Evolutionary conservation across 331 rosid genomes (phyloP).

Genomic region (Quercus phellos): DNA sequence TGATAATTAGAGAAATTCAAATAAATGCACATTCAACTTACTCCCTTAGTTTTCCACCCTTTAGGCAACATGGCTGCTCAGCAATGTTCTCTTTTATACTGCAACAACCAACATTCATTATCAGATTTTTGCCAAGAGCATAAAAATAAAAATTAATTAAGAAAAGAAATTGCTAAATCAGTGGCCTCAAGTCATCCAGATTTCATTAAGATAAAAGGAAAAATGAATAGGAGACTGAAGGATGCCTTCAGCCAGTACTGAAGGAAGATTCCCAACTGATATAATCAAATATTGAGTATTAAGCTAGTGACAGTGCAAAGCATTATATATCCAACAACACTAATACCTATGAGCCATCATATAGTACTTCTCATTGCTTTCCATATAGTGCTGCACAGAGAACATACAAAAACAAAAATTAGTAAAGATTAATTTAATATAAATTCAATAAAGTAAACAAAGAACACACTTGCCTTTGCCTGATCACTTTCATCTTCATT

Average conservation of each 20-base stretch:
- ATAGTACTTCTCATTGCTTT: constrained; percentile 98
- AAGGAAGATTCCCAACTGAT: not conserved
- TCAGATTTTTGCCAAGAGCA: not conserved
- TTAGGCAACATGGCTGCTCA: constrained; percentile 79
- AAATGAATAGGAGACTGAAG: not conserved
- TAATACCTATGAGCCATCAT: constrained; percentile 96
- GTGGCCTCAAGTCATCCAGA: constrained; percentile 13
- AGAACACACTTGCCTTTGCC: constrained; percentile 73
- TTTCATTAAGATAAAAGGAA: not conserved
- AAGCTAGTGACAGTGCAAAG: constrained; percentile 9
- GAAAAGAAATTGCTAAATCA: not conserved
- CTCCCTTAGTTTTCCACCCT: constrained; percentile 91
- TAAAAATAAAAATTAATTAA: not conserved
- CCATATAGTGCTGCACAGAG: constrained; percentile 86
- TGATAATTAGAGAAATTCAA: constrained; percentile 1
- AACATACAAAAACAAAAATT: constrained; percentile 17
- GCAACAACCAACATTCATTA: constrained; percentile 28
- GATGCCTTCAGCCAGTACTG: not conserved
- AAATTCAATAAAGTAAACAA: constrained; percentile 14
- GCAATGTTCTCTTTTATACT: constrained; percentile 92
- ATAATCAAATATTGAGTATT: constrained; percentile 15
- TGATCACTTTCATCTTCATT: constrained; percentile 97
- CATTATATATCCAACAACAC: not conserved
- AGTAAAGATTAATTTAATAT: constrained; percentile 2
- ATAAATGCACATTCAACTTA: constrained; percentile 38